Percentiles rank a stretch among this genome's conserved stretches.
These are phyloP conservation scores for Zymoseptoria pseudotritici DNA, from an alignment of 2,329 filamentous ascomycete species.

Conservation along the genomic window DNA sequence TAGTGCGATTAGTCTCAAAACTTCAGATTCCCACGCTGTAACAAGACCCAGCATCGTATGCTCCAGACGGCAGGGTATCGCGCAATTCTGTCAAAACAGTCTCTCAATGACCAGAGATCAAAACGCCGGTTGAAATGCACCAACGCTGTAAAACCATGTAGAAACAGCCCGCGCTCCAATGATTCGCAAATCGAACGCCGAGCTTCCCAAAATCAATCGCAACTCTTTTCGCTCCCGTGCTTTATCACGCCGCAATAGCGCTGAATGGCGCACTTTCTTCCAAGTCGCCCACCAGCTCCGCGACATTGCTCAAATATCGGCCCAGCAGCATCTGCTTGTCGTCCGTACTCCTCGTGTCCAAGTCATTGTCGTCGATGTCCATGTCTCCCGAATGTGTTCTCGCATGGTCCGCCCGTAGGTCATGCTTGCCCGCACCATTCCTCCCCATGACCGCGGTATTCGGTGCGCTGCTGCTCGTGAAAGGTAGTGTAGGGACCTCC, in stretches of 20 bases:
- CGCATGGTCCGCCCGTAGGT: constrained; percentile 17
- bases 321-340: constrained; percentile 77
- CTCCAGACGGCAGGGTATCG: neutral
- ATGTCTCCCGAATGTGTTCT: constrained; percentile 29
- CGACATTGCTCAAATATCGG: constrained; percentile 71
- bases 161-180: neutral
- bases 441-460: constrained; percentile 23
- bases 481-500: constrained; percentile 50
- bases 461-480: constrained; percentile 17
- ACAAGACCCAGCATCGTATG: neutral
- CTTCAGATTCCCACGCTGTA: neutral
- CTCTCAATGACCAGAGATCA: neutral
- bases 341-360: constrained; percentile 57
- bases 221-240: neutral
- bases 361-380: constrained; percentile 29
- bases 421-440: constrained; percentile 18
- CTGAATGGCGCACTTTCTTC: constrained; percentile 66
- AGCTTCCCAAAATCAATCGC: neutral
- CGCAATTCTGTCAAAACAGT: neutral
- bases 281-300: constrained; percentile 73
- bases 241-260: neutral
- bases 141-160: neutral
- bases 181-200: neutral
- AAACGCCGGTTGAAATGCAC: neutral
- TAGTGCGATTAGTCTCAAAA: neutral